Evolutionary conservation across 805 yeast species (phyloP), one percentile per base, ranked within the genome.

Genomic region (Candida insectorum): DNA sequence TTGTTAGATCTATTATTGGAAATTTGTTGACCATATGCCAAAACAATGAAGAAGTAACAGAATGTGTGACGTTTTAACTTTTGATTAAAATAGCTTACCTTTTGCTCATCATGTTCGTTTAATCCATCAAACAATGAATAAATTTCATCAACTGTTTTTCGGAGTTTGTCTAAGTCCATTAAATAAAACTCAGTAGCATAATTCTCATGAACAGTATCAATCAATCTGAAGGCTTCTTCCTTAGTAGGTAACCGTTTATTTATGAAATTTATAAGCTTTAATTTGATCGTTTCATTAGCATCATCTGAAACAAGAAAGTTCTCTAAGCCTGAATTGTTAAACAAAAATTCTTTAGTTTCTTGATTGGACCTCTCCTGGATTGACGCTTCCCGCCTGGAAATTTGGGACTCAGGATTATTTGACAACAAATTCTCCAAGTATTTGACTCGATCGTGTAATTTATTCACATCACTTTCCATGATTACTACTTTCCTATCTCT

Each of bases 1-100:
- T 31, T 25, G 4, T 18, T 13, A 10, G 37, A 26, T 6, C 19
- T 27, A 3, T 32, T 16, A 17, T 36, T 46, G 6, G 29, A 22
- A 29, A 62, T 40, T 45, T 65, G 71, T 38, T 61, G 62, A 5
- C 70, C 70, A 39, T 57, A 63, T 1, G 69, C 70, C 22, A 63
- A 22, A 12, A 62, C 31, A 4, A 53, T 50, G 34, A 58, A 62
- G 32, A 64, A 50, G 37, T 58, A 58, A 29, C 63, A 54, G n/a
- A 60, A 39, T 3, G 43, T 28, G 19, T 37, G 32, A 30, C 52
- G 31, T 15, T 20, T 37, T 21, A 48, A 33, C 28, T 31, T 34
- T 5, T 26, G 17, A 13, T 40, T 35, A 10, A 39, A 29, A 8
- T 16, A 14, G 10, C 12, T 25, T 10, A 30, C 21, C 5, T 18